Conservation (phyloP, 768 basidiomycete species). For the Pleurotus platypus region DNA sequence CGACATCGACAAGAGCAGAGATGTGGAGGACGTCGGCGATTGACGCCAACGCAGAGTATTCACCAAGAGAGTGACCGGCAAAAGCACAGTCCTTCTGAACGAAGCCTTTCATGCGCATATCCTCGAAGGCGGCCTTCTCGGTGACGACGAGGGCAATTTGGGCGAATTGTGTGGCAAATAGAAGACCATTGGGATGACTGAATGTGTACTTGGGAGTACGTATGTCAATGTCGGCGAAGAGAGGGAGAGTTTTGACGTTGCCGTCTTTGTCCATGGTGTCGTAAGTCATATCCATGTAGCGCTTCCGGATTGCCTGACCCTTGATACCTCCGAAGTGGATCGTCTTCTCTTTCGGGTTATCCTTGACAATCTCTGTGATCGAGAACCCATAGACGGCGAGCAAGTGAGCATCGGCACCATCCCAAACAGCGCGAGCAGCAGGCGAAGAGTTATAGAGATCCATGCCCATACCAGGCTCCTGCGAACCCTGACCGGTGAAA, state of each 20-base stretch:
- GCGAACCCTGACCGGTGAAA: conserved; percentile 98
- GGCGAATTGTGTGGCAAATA: conserved; percentile 98
- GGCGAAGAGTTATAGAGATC: conserved; percentile 91
- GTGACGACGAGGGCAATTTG: conserved; percentile 98
- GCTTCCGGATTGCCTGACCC: conserved; percentile 94
- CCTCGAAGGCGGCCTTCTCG: conserved; percentile 97
- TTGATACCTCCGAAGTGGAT: conserved; percentile 99
- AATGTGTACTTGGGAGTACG: conserved; percentile 98
- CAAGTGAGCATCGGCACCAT: conserved; percentile 90
- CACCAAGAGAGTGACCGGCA: conserved; percentile 96
- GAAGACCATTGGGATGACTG: conserved; percentile 90
- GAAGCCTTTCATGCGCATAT: conserved; percentile 95
- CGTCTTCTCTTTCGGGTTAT: conserved; percentile 97
- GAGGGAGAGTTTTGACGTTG: conserved; percentile 90
- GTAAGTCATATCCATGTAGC: conserved; percentile 99
- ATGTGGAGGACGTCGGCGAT: conserved; percentile 97
- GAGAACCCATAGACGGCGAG: conserved; percentile 97
- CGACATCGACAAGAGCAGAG: conserved; percentile 93
- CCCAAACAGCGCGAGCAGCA: conserved; percentile 96
- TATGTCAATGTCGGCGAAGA: conserved; percentile 93
- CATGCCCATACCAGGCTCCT: conserved; percentile 99
- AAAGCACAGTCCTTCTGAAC: conserved; percentile 91
- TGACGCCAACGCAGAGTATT: conserved; percentile 97
- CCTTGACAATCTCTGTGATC: conserved; percentile 97
- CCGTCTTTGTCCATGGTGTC: conserved; percentile 97